Evolutionary conservation across 371 early-diverging fungal genomes (phyloP), one percentile per base, ranked within the genome.

Genomic region (Rhizomucor pusillus): DNA sequence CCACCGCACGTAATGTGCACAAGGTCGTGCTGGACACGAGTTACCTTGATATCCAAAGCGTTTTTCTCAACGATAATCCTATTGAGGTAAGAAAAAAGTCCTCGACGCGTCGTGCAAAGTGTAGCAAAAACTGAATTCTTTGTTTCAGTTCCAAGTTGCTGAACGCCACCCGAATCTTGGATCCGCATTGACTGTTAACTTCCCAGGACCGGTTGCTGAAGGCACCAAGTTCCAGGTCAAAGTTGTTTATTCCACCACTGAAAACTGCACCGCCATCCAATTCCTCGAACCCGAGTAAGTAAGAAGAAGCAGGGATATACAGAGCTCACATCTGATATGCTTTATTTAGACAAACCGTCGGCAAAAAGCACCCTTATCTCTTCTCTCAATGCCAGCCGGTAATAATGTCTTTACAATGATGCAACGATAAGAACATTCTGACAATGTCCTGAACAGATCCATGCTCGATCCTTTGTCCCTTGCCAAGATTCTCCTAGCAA

Each of bases 321-420:
- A 22, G 14, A 22, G 39, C 10, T 39, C 5, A 50, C 39, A 3
- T 9, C 50, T 1, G 19, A 19, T 45, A 1, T 1, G 34, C 43
- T 22, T 44, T n/a, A n/a, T n/a, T n/a, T 60, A 84, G 82, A 56
- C 98, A 97, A 78, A 98, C 98, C 10, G 84, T 89, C 14, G 98
- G 97, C 48, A 94, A 94, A 73, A 83, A 85, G 60, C 80, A 91
- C 56, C 97, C 98, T 22, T 98, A 96, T 63, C 73, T 97, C 56
- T 97, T 96, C 71, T 93, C 95, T 25, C 98, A 97, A 71, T 96
- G 98, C 73, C 94, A 98, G 71, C 88, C 88, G 47, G 73, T 76
- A 73, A 65, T 66, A 48, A 18, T 20, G 20, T 39, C 25, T 11
- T 1, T 5, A 2, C 13, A 23, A 1, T 36, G 1, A 33, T 34